Percentiles rank a stretch among this genome's conserved stretches.
These are phyloP conservation scores for Pleurotus tuoliensis DNA, from an alignment of 768 basidiomycete species.

Conservation along the genomic window DNA sequence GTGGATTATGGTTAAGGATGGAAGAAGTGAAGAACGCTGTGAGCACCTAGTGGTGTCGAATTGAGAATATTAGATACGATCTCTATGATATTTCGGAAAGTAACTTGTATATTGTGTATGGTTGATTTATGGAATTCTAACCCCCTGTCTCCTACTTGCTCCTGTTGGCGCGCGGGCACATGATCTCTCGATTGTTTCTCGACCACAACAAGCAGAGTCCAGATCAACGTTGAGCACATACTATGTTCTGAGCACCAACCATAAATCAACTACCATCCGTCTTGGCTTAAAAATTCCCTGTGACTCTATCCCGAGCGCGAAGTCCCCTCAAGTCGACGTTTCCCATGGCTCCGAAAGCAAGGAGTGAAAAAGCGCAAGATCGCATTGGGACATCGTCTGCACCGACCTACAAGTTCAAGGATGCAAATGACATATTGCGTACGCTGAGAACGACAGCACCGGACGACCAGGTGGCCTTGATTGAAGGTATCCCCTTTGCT, in stretches of 20 bases:
- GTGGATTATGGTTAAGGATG: conserved; percentile 4
- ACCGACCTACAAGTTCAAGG: background rate
- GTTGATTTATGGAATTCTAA: background rate
- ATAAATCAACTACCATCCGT: no score
- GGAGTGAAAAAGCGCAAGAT: background rate
- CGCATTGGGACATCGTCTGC: background rate
- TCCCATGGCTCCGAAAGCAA: background rate
- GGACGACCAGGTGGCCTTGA: conserved; percentile 9
- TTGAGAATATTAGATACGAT: background rate
- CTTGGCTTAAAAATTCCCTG: no score
- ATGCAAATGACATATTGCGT: background rate
- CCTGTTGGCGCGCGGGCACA: background rate
- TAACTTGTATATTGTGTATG: background rate
- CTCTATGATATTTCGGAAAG: background rate
- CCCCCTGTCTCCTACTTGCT: background rate
- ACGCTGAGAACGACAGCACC: background rate
- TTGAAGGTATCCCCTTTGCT: conserved; percentile 35
- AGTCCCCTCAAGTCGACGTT: background rate
- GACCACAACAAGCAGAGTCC: background rate
- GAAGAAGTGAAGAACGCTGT: background rate
- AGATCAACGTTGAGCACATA: background rate
- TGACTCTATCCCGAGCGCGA: background rate
- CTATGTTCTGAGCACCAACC: no score
- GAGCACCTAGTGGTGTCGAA: background rate
- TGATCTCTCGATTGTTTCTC: background rate